These are phyloP conservation scores for Copromyces sp. DNA, from an alignment of 495 filamentous ascomycete species.

Conservation along the genomic window DNA sequence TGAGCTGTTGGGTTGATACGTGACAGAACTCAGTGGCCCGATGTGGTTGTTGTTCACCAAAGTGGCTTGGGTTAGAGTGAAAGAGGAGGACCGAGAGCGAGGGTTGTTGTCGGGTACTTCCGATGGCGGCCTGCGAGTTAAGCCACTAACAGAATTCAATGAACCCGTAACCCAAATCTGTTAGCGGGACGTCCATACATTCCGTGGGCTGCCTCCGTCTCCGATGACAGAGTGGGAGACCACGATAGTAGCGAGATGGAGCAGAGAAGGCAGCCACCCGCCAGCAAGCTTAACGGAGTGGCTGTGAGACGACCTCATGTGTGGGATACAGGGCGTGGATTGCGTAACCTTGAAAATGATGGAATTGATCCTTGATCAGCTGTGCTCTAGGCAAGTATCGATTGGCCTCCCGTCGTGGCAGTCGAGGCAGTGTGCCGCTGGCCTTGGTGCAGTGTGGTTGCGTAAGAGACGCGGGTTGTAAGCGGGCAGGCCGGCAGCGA, in stretches of 20 bases:
- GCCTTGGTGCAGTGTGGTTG: neutral
- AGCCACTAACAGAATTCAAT: neutral
- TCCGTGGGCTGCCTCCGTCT: neutral
- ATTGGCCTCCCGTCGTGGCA: neutral
- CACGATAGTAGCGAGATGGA: neutral
- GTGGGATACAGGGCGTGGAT: neutral
- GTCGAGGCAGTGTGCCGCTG: neutral
- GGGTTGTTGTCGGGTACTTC: neutral
- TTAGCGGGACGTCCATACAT: neutral
- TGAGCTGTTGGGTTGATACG: neutral
- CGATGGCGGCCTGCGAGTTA: neutral
- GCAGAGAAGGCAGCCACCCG: neutral
- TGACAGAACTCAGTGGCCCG: neutral
- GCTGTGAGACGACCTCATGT: neutral
- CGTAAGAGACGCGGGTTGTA: neutral
- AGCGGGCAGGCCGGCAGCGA: neutral
- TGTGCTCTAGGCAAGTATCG: neutral
- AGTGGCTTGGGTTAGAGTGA: neutral
- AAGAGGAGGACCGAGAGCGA: neutral
- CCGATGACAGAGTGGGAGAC: neutral
- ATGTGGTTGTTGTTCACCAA: neutral
- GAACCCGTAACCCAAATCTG: neutral
- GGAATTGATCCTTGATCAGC: neutral
- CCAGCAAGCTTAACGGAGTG: neutral
- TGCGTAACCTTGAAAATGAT: neutral